A percentile compares a stretch with the other conserved stretches of the same genome.
Conservation (phyloP, 768 basidiomycete species). For the Auricularia cornea region DNA sequence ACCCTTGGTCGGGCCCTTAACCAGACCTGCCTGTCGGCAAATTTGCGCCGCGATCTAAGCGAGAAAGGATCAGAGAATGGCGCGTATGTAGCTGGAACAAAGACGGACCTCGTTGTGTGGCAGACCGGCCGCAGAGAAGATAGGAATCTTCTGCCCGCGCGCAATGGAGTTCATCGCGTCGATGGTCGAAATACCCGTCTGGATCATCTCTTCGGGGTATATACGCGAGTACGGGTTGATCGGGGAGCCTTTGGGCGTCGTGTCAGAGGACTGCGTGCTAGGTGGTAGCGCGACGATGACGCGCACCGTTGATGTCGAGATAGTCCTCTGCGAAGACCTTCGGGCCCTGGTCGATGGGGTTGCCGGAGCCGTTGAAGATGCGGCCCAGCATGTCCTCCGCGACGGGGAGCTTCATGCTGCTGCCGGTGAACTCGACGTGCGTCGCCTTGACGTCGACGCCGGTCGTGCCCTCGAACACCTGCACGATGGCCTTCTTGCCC, state of each 20-base stretch:
- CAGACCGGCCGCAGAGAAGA: slow-evolving; percentile 97
- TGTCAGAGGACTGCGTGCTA: slow-evolving; percentile 6
- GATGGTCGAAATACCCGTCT: slow-evolving; percentile 98
- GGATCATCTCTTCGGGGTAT: slow-evolving; percentile 99
- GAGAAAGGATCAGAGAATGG: slow-evolving; percentile 5
- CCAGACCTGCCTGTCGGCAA: slow-evolving; percentile 96
- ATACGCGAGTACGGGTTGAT: slow-evolving; percentile 98
- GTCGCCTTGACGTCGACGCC: slow-evolving; percentile 97
- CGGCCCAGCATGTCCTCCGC: slow-evolving; percentile 99
- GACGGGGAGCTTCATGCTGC: slow-evolving; percentile 97
- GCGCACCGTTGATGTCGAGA: slow-evolving; percentile 93
- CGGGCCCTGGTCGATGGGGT: slow-evolving; percentile 96
- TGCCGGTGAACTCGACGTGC: slow-evolving; percentile 95
- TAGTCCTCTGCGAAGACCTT: slow-evolving; percentile 99
- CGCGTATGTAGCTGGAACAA: slow-evolving; percentile 5
- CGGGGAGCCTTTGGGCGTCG: slow-evolving; percentile 62
- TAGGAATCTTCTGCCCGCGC: slow-evolving; percentile 99
- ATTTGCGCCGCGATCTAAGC: slow-evolving; percentile 96
- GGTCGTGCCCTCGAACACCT: slow-evolving; percentile 97
- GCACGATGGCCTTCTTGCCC: slow-evolving; percentile 98
- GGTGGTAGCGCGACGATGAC: slow-evolving; percentile 7
- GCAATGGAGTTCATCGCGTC: slow-evolving; percentile 99
- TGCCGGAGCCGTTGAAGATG: slow-evolving; percentile 97
- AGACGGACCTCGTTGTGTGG: slow-evolving; percentile 90
- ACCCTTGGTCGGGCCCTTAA: slow-evolving; percentile 93